Conservation (phyloP, 2,329 filamentous ascomycete species). For the Aspergillus sclerotialis region DNA sequence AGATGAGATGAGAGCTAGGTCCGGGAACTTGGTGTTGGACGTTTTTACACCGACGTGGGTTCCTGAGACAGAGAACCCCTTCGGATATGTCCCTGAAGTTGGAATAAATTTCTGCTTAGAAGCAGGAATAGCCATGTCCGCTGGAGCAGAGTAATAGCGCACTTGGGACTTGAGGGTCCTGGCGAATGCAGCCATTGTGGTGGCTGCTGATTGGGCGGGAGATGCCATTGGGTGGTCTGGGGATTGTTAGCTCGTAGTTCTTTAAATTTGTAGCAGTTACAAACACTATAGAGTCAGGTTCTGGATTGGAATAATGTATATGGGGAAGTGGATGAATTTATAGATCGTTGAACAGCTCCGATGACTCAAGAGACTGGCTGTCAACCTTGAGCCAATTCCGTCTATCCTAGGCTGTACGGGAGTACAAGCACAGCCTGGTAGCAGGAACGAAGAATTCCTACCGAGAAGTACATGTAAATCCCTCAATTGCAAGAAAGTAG, state of each 20-base stretch:
- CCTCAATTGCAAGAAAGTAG: neutral
- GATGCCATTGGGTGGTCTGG: conserved; percentile 15
- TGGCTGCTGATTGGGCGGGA: conserved; percentile 19
- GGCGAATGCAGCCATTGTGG: conserved; percentile 28
- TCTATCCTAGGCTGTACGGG: neutral
- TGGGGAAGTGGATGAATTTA: conserved; percentile 4
- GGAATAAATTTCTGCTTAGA: conserved; percentile 90
- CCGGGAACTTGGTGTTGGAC: conserved; percentile 82
- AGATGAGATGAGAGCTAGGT: conserved; percentile 82
- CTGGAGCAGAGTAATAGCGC: conserved; percentile 38
- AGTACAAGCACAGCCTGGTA: neutral
- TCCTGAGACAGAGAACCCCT: conserved; percentile 80
- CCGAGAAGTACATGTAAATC: neutral
- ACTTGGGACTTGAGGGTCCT: conserved; percentile 33
- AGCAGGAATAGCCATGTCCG: conserved; percentile 55
- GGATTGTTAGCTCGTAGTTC: neutral
- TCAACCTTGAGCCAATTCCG: neutral
- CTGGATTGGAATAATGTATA: neutral
- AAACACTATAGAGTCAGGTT: neutral
- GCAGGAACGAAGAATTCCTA: neutral
- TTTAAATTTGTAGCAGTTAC: neutral
- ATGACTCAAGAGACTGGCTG: neutral
- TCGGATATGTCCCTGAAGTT: conserved; percentile 74
- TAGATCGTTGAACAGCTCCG: conserved; percentile 4
- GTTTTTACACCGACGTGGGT: conserved; percentile 91